These are phyloP conservation scores for Pythium apleroticum DNA, from an alignment of 352 stramenopile genomes.

Conservation along the genomic window DNA sequence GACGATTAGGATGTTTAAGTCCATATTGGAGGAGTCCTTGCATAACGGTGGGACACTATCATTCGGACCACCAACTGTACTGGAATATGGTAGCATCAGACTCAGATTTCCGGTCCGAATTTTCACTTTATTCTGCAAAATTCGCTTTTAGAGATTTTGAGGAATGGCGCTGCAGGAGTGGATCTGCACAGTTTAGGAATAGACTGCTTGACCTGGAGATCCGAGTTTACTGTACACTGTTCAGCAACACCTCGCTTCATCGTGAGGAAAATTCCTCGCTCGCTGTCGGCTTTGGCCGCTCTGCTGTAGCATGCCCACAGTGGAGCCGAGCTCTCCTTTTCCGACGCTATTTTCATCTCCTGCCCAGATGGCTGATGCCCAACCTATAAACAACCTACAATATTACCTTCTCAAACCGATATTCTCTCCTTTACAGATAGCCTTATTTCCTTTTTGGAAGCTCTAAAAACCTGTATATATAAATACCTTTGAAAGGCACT, in stretches of 20 bases:
- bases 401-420: not conserved
- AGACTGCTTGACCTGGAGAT: too few relatives aligned
- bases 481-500: not conserved
- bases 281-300: not conserved
- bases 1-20: too few relatives aligned
- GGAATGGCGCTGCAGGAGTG: too few relatives aligned
- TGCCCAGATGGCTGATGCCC: not conserved
- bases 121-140: too few relatives aligned
- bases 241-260: not conserved
- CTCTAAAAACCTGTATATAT: not conserved
- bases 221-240: not conserved
- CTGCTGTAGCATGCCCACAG: not conserved
- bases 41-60: too few relatives aligned
- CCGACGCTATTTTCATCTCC: not conserved
- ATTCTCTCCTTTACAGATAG: not conserved
- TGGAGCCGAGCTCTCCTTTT: not conserved
- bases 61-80: too few relatives aligned
- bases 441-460: too few relatives aligned
- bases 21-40: too few relatives aligned
- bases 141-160: too few relatives aligned
- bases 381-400: slow-evolving; percentile 11
- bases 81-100: too few relatives aligned
- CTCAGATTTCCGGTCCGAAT: too few relatives aligned
- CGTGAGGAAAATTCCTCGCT: not conserved
- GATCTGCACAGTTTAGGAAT: too few relatives aligned